A percentile compares a stretch with the other conserved stretches of the same genome.
phyloP scores from a whole-genome alignment of 192 early-diverging fungal species.

The Umbelopsis sp. region DNA sequence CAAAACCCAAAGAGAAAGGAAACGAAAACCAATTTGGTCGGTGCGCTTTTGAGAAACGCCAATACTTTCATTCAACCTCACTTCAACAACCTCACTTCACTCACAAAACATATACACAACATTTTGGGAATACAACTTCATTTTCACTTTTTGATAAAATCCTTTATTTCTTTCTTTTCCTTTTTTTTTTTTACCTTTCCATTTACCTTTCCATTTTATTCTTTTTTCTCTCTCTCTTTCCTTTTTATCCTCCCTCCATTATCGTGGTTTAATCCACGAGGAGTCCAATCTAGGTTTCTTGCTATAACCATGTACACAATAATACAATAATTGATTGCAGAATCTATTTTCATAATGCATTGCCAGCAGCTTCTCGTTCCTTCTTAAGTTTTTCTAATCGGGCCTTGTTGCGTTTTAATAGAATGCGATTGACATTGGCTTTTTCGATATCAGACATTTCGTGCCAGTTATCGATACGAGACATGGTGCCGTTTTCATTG shows the following conservation, averaged over 20 bases:
- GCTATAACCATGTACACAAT: constrained; percentile 6
- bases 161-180: not conserved
- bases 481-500: constrained; percentile 51
- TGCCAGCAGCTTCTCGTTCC: not conserved
- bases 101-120: no score
- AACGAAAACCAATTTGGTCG: not conserved
- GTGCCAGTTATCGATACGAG: constrained; percentile 54
- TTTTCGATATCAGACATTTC: constrained; percentile 58
- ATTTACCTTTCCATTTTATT: not conserved
- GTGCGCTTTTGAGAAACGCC: constrained; percentile 1
- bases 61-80: not conserved
- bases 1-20: not conserved
- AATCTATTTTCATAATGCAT: not conserved
- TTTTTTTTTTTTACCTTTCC: not conserved
- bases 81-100: no score
- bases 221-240: not conserved
- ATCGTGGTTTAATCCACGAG: not conserved
- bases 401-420: constrained; percentile 46
- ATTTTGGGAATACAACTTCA: not conserved
- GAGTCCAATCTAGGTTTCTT: not conserved
- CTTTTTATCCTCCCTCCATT: not conserved
- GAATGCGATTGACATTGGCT: constrained; percentile 48
- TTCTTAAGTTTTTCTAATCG: constrained; percentile 33
- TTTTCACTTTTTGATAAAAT: not conserved
- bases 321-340: constrained; percentile 5